These are phyloP conservation scores for Penicillium sp. DNA, from an alignment of 2,329 filamentous ascomycete genomes.

Conservation along the genomic window DNA sequence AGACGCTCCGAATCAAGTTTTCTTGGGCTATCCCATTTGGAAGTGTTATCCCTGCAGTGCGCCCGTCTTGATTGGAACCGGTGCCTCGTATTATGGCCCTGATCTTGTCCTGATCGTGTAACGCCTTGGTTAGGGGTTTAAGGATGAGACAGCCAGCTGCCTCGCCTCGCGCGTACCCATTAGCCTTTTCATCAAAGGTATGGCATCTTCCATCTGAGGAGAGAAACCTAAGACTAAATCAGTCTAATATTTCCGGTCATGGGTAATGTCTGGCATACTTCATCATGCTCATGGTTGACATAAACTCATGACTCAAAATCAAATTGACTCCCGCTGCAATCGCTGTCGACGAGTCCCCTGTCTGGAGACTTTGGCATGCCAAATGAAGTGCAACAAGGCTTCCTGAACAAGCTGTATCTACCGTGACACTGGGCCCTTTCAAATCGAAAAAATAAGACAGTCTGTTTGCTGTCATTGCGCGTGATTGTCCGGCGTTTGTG, in stretches of 20 bases:
- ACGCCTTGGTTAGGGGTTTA: slow-evolving; percentile 45
- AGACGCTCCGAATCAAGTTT: slow-evolving; percentile 31
- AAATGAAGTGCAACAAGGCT: slow-evolving; percentile 36
- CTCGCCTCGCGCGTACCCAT: slow-evolving; percentile 52
- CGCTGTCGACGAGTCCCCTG: slow-evolving; percentile 24
- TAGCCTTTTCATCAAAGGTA: slow-evolving; percentile 42
- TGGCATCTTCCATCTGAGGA: slow-evolving; percentile 32
- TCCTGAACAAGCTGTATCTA: slow-evolving; percentile 39
- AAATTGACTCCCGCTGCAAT: slow-evolving; percentile 30
- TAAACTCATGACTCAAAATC: slow-evolving; percentile 30
- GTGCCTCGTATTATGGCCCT: slow-evolving; percentile 45
- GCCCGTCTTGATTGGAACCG: slow-evolving; percentile 49
- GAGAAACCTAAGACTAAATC: slow-evolving; percentile 20
- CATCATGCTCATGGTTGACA: slow-evolving; percentile 27
- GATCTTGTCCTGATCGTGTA: slow-evolving; percentile 46
- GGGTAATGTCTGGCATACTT: slow-evolving; percentile 3
- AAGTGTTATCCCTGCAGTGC: slow-evolving; percentile 46
- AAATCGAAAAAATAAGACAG: slow-evolving; percentile 38
- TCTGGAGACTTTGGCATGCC: slow-evolving; percentile 31
- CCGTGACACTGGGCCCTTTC: slow-evolving; percentile 33
- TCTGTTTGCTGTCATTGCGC: slow-evolving; percentile 31
- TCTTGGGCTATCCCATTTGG: slow-evolving; percentile 40
- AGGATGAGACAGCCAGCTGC: slow-evolving; percentile 44
- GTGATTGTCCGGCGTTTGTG: slow-evolving; percentile 29
- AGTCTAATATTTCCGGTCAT: neutral